Percentiles rank a stretch among this genome's conserved stretches.
These are phyloP conservation scores for Calonectria fujianensis DNA, from an alignment of 2,329 filamentous ascomycete genomes.

Conservation along the genomic window DNA sequence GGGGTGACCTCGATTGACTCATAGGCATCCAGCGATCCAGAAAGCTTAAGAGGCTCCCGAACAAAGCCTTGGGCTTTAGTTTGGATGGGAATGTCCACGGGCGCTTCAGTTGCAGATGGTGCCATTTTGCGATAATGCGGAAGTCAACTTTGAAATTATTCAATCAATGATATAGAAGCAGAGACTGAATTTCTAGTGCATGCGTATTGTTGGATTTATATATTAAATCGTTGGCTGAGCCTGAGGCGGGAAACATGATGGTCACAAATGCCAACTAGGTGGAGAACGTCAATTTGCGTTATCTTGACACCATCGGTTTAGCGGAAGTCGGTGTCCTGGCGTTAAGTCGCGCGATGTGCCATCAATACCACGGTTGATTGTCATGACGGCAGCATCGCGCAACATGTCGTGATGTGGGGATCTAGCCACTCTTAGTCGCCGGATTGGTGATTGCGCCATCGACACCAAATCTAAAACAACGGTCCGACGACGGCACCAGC, in stretches of 20 bases:
- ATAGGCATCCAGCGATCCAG: slow-evolving; percentile 70
- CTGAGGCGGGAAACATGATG: slow-evolving; percentile 7
- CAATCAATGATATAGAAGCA: background rate
- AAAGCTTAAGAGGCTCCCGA: slow-evolving; percentile 67
- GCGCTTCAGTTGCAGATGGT: slow-evolving; percentile 43
- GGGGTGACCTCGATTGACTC: slow-evolving; percentile 77
- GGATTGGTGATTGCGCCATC: slow-evolving; percentile 43
- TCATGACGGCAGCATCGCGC: slow-evolving; percentile 39
- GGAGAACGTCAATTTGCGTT: slow-evolving; percentile 33
- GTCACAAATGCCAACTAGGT: background rate
- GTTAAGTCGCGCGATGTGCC: slow-evolving; percentile 28
- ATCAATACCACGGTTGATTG: background rate
- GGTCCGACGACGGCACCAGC: slow-evolving; percentile 9
- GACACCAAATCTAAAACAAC: slow-evolving; percentile 35
- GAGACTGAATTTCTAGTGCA: background rate
- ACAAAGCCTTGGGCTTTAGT: slow-evolving; percentile 51
- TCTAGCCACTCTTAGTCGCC: slow-evolving; percentile 28
- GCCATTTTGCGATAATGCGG: slow-evolving; percentile 39
- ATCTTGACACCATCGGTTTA: slow-evolving; percentile 27
- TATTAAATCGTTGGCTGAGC: background rate
- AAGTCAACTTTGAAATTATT: background rate
- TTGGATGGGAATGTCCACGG: slow-evolving; percentile 38
- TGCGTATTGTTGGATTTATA: background rate
- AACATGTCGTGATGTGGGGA: slow-evolving; percentile 37
- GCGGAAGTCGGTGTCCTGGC: slow-evolving; percentile 29